phyloP scores from a whole-genome alignment of 148 eudicot species.

The Pouteria glomerata region DNA sequence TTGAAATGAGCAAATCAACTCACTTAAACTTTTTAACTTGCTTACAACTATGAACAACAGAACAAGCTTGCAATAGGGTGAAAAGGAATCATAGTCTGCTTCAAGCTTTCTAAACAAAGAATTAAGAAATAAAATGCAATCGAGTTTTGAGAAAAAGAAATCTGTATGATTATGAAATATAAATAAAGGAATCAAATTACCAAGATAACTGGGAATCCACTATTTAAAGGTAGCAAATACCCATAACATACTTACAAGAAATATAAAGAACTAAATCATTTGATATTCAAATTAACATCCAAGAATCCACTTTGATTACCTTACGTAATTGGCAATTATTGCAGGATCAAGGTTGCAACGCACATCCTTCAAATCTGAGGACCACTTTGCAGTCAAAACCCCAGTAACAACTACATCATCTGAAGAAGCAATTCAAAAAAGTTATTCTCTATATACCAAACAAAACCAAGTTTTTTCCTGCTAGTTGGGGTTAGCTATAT shows the following conservation, averaged over 20 bases:
- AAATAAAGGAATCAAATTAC: background rate
- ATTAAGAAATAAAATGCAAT: background rate
- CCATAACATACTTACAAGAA: background rate
- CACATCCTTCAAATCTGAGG: conserved; percentile 82
- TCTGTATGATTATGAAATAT: background rate
- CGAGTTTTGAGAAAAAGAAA: background rate
- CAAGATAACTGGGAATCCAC: too few relatives aligned
- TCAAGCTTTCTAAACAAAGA: background rate
- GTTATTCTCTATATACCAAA: background rate
- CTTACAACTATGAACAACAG: background rate
- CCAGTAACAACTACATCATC: conserved; percentile 91
- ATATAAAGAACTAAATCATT: background rate
- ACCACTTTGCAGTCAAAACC: conserved; percentile 86
- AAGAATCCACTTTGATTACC: conserved; percentile 23
- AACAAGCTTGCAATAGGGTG: background rate
- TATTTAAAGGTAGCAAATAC: background rate
- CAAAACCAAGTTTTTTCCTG: too few relatives aligned
- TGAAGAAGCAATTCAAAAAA: conserved; percentile 13
- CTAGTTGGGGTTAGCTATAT: too few relatives aligned
- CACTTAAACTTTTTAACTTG: background rate
- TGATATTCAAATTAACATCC: background rate
- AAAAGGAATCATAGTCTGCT: conserved; percentile 1
- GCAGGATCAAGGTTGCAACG: conserved; percentile 95
- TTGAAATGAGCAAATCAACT: background rate
- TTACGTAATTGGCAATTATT: conserved; percentile 71